These are phyloP conservation scores for Prunus campanulata DNA, from an alignment of 306 rosid genomes.

Conservation along the genomic window DNA sequence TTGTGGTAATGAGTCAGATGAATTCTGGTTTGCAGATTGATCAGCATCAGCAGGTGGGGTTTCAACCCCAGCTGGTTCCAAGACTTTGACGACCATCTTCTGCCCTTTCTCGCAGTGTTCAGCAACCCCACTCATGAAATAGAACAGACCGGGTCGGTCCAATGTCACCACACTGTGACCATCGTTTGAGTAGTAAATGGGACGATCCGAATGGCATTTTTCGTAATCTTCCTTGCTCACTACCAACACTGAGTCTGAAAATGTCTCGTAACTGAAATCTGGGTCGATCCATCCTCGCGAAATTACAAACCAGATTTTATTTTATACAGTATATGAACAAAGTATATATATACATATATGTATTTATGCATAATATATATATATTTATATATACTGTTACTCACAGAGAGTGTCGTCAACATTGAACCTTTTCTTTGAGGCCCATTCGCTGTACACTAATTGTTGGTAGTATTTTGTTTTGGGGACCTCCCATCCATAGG, in stretches of 20 bases:
- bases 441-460: constrained; percentile 58
- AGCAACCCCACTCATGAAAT: constrained; percentile 77
- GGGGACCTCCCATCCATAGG: constrained; percentile 67
- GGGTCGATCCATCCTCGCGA: not conserved
- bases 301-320: not conserved
- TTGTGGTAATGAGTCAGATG: not conserved
- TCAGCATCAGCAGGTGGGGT: constrained; percentile 25
- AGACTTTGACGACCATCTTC: constrained; percentile 62
- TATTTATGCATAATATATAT: not conserved
- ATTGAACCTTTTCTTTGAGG: constrained; percentile 63
- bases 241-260: constrained; percentile 56
- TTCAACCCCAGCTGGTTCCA: constrained; percentile 25
- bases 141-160: constrained; percentile 60
- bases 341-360: not conserved
- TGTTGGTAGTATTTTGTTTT: constrained; percentile 26
- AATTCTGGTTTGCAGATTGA: constrained; percentile 11
- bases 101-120: constrained; percentile 69
- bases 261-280: constrained; percentile 58
- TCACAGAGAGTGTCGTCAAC: constrained; percentile 66
- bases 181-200: constrained; percentile 52
- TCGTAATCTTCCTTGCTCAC: constrained; percentile 64
- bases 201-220: constrained; percentile 50
- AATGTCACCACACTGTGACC: constrained; percentile 45
- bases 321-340: not conserved
- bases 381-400: constrained; percentile 17